Evolutionary conservation across 768 basidiomycete species (phyloP).

Genomic region (Podaxis sp.): DNA sequence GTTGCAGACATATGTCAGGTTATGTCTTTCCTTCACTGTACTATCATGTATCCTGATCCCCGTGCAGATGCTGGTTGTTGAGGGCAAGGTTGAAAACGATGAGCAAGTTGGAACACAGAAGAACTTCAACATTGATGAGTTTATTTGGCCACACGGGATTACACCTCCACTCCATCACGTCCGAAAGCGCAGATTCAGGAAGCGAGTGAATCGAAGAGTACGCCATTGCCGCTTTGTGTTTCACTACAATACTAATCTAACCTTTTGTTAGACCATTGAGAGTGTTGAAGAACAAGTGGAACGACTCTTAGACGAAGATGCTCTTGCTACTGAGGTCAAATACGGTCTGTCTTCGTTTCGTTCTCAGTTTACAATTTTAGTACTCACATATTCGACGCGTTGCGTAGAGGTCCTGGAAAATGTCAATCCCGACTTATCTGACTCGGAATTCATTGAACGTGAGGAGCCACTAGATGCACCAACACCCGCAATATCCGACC

Average conservation of each 20-base stretch:
- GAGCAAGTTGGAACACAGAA: constrained; percentile 59
- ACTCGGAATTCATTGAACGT: constrained; percentile 81
- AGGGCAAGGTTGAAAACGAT: constrained; percentile 69
- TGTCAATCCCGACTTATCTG: constrained; percentile 87
- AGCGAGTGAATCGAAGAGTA: constrained; percentile 81
- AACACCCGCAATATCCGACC: constrained; percentile 69
- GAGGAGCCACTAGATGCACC: constrained; percentile 67
- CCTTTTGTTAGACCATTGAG: constrained; percentile 72
- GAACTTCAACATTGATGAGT: constrained; percentile 88
- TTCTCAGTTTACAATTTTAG: neutral
- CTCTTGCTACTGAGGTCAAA: constrained; percentile 69
- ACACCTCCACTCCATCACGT: constrained; percentile 91
- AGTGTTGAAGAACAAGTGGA: constrained; percentile 94
- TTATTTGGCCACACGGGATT: constrained; percentile 95
- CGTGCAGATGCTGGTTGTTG: constrained; percentile 87
- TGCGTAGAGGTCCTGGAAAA: constrained; percentile 77
- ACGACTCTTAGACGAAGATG: constrained; percentile 77
- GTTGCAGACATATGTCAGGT: constrained; percentile 98
- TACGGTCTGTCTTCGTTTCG: constrained; percentile 53
- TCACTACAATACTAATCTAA: neutral
- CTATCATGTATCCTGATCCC: constrained; percentile 16
- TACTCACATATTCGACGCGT: neutral
- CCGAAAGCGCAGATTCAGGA: constrained; percentile 89
- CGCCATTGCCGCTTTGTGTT: constrained; percentile 21
- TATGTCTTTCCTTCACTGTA: constrained; percentile 17